A percentile compares a stretch with the other conserved stretches of the same genome.
These are phyloP conservation scores for Helotiales sp. DNA, from an alignment of 2,329 filamentous ascomycete species.

Conservation along the genomic window DNA sequence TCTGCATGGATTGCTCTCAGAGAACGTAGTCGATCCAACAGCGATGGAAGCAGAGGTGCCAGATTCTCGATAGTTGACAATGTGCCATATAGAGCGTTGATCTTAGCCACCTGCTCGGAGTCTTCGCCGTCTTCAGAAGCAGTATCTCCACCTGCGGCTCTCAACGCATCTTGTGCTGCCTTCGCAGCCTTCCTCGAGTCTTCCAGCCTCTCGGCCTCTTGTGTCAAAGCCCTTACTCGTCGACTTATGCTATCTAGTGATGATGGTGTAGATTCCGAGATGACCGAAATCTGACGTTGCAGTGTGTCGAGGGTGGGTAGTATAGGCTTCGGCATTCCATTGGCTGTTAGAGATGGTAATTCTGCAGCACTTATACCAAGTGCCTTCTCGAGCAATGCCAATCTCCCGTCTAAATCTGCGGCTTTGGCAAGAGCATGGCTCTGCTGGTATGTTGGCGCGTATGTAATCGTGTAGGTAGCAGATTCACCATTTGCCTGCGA, in stretches of 20 bases:
- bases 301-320: constrained; percentile 82
- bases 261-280: constrained; percentile 73
- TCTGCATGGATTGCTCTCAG: constrained; percentile 84
- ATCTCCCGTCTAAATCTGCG: constrained; percentile 84
- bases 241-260: constrained; percentile 75
- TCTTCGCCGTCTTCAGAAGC: constrained; percentile 56
- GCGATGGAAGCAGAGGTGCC: constrained; percentile 79
- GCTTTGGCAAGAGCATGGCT: constrained; percentile 77
- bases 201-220: constrained; percentile 74
- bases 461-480: constrained; percentile 68
- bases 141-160: constrained; percentile 45
- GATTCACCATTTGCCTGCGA: constrained; percentile 35
- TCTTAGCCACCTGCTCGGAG: constrained; percentile 78
- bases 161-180: constrained; percentile 62
- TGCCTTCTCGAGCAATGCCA: constrained; percentile 77
- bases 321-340: constrained; percentile 68
- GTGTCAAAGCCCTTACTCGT: constrained; percentile 70
- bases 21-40: constrained; percentile 84
- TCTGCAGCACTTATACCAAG: constrained; percentile 78
- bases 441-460: constrained; percentile 67
- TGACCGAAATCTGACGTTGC: constrained; percentile 77
- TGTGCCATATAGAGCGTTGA: constrained; percentile 89
- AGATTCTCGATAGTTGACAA: constrained; percentile 87
- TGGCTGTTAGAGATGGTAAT: constrained; percentile 64
- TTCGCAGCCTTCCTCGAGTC: constrained; percentile 68